Percentiles rank a stretch among this genome's conserved stretches.
These are phyloP conservation scores for Capsaspora owczarzaki DNA, from an alignment of 78 protist genomes.

Conservation along the genomic window DNA sequence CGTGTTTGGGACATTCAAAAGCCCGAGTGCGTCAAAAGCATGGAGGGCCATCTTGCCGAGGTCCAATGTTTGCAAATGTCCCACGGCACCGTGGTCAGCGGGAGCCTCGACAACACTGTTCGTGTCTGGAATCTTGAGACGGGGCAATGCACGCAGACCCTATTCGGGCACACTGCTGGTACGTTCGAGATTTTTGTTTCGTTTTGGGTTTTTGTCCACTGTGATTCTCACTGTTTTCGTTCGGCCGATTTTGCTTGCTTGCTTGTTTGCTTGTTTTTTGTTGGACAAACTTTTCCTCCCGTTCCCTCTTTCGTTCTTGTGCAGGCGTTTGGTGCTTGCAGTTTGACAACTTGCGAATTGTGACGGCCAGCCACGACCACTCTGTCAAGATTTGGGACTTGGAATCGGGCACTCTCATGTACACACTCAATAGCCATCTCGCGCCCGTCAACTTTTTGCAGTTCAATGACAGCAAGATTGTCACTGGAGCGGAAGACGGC, in stretches of 20 bases:
- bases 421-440: constrained; percentile 15
- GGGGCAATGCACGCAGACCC: constrained; percentile 13
- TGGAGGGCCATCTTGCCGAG: constrained; percentile 14
- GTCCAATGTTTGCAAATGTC: constrained; percentile 3
- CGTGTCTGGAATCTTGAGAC: constrained; percentile 30
- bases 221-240: too few relatives aligned
- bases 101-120: constrained; percentile 17
- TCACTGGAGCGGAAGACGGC: constrained; percentile 20
- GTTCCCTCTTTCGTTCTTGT: not conserved
- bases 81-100: constrained; percentile 27
- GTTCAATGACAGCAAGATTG: constrained; percentile 20
- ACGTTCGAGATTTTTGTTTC: not conserved
- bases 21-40: not conserved
- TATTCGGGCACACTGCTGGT: constrained; percentile 24
- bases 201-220: not conserved
- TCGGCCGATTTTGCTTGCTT: too few relatives aligned
- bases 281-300: too few relatives aligned
- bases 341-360: constrained; percentile 32
- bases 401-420: constrained; percentile 1
- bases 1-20: constrained; percentile 16
- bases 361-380: constrained; percentile 17
- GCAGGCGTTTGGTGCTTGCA: constrained; percentile 18
- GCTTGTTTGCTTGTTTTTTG: too few relatives aligned
- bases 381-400: constrained; percentile 16
- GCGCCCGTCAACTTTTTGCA: constrained; percentile 13